Base-by-base conservation (phyloP, 257 asterid species). In the Penstemon newberryi region DNA sequence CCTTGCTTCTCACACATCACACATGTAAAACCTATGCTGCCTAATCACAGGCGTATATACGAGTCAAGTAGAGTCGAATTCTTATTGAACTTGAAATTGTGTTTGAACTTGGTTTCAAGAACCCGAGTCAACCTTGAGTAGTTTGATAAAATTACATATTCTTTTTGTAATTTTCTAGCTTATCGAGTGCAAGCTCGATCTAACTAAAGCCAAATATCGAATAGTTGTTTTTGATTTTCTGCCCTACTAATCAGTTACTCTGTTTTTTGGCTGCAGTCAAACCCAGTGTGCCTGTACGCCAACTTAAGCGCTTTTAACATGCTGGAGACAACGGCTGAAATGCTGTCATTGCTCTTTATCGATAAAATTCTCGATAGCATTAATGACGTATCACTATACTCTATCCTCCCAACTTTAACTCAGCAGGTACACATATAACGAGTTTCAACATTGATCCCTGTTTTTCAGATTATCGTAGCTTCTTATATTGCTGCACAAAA, bases 371-470 rank as follows among this genome's bases (percentile, higher is more conserved):
- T 70, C 3, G 39, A 33, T 45, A 56, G 49, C 45, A 41, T 56
- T 18, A 47, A 13, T 7, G 38, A 56, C 37, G 8, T 60, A 33
- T 40, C 68, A 8, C 33, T 60, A 3, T 38, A 4, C 11, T 52
- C 56, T 37, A 10, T 70, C 54, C 57, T 63, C 42, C 69, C 63
- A 8, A 52, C 51, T n/a, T 39, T 70, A 19, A 5, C 15, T 18
- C 12, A 70, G 11, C 75, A 60, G 75, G 75, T 70, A 70, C 45
- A 18, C 60, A n/a, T 15, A 11, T 4, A 68, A 45, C 38, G 2
- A 54, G n/a, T 7, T 50, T 36, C 56, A 63, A 6, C 10, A 1
- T 54, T 15, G 18, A 10, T 1, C 42, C 33, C 37, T 25, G 9
- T n/a, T 7, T 6, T 55, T 55, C 9, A 55, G 10, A 5, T 40